A percentile compares a stretch with the other conserved stretches of the same genome.
These are phyloP conservation scores for Boletus sp. DNA, from an alignment of 1,284 basidiomycete species.

Conservation along the genomic window DNA sequence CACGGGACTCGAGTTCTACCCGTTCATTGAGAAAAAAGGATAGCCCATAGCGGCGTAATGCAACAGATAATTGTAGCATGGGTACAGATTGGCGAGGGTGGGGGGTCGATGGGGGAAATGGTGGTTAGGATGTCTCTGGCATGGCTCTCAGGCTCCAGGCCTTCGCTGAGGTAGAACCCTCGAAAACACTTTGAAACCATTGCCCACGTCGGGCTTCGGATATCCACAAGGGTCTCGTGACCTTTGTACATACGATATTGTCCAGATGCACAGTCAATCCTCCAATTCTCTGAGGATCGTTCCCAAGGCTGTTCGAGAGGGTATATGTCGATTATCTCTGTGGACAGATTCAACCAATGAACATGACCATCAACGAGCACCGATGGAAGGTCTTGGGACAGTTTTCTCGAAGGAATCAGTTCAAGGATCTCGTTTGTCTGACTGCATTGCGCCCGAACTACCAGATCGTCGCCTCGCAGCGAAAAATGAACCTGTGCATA, in stretches of 20 bases:
- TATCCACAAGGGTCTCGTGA: conserved; percentile 4
- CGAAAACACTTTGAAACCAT: background rate
- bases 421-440: too few relatives aligned
- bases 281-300: conserved; percentile 14
- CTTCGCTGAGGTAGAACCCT: background rate
- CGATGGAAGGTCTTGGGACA: conserved; percentile 40
- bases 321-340: conserved; percentile 36
- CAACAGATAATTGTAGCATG: conserved; percentile 27
- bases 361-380: conserved; percentile 32
- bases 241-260: conserved; percentile 1
- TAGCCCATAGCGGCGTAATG: conserved; percentile 35
- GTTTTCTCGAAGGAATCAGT: too few relatives aligned
- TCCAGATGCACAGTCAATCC: background rate
- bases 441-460: conserved; percentile 26
- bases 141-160: too few relatives aligned
- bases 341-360: conserved; percentile 40
- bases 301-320: conserved; percentile 29
- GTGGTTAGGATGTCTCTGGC: background rate
- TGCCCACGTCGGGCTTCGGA: conserved; percentile 5
- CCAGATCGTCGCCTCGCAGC: conserved; percentile 18
- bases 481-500: conserved; percentile 33
- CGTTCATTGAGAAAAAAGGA: conserved; percentile 28
- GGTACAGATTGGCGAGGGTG: conserved; percentile 6
- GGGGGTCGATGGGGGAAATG: background rate
- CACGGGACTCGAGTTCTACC: conserved; percentile 25